Evolutionary conservation across 495 filamentous ascomycete genomes (phyloP).

Genomic region (Neurospora tetrasperma): DNA sequence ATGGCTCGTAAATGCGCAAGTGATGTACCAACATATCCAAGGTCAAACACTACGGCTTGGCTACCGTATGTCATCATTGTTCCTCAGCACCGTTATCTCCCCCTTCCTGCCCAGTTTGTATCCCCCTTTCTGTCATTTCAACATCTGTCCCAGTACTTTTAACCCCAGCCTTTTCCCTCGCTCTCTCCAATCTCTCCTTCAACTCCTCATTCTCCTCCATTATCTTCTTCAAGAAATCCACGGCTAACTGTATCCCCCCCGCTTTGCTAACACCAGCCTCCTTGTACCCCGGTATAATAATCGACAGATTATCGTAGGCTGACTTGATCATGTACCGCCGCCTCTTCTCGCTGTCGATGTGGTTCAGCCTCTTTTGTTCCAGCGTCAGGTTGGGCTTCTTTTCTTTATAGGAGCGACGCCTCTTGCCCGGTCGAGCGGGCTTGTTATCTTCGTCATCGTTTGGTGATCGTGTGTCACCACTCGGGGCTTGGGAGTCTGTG

Average conservation of each 20-base stretch:
- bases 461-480: neutral
- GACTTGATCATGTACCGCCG: slow-evolving; percentile 67
- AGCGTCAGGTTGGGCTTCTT: slow-evolving; percentile 53
- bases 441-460: neutral
- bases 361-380: slow-evolving; percentile 76
- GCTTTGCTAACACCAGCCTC: slow-evolving; percentile 70
- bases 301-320: slow-evolving; percentile 62
- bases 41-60: neutral
- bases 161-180: neutral
- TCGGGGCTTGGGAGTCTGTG: neutral
- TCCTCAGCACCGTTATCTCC: neutral
- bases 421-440: neutral
- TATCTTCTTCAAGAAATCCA: slow-evolving; percentile 65
- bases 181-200: slow-evolving; percentile 28
- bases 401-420: slow-evolving; percentile 41
- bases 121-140: neutral
- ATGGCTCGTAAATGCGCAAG: neutral
- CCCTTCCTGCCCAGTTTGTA: neutral
- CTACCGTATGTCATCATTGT: neutral
- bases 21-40: neutral
- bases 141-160: neutral
- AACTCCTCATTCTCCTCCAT: slow-evolving; percentile 53
- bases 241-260: slow-evolving; percentile 58
- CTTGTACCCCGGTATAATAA: slow-evolving; percentile 60
- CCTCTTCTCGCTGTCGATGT: slow-evolving; percentile 84